Conservation (phyloP, 768 basidiomycete species). For the Dioszegia hungarica region DNA sequence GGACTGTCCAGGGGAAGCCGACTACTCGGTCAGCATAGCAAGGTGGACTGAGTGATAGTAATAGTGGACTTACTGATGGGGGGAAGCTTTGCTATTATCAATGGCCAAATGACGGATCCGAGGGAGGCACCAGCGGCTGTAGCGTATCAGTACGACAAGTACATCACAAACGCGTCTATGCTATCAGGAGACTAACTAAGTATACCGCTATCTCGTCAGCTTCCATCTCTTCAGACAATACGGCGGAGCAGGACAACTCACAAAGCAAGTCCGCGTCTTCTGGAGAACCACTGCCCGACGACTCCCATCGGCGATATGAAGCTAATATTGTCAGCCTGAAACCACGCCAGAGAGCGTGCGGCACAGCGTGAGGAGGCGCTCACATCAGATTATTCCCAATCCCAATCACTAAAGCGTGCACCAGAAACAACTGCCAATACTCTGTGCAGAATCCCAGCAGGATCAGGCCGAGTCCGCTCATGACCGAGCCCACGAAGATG, state of each 20-base stretch:
- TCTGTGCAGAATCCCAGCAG: conserved; percentile 14
- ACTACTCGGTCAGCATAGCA: conserved; percentile 7
- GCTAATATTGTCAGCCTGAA: conserved; percentile 2
- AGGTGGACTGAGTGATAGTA: neutral
- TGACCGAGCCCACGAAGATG: conserved; percentile 11
- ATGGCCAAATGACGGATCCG: conserved; percentile 14
- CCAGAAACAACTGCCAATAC: conserved; percentile 27
- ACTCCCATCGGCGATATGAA: conserved; percentile 27
- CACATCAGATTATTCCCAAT: conserved; percentile 27
- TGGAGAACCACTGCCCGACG: conserved; percentile 24
- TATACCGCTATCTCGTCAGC: conserved; percentile 8
- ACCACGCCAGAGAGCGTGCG: neutral
- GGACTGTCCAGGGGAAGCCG: conserved; percentile 29
- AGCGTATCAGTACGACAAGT: neutral
- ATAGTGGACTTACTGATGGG: conserved; percentile 3
- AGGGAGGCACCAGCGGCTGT: conserved; percentile 12
- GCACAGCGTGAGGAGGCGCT: neutral
- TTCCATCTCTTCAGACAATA: neutral
- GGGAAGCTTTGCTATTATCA: conserved; percentile 9
- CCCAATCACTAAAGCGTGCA: conserved; percentile 17
- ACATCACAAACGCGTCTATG: neutral
- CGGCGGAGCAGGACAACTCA: too few species aligned
- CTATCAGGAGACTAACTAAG: conserved; percentile 4
- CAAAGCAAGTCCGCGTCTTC: conserved; percentile 23
- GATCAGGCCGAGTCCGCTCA: conserved; percentile 15